These are phyloP conservation scores for Beauveria australis DNA, from an alignment of 2,329 filamentous ascomycete species.

Conservation along the genomic window DNA sequence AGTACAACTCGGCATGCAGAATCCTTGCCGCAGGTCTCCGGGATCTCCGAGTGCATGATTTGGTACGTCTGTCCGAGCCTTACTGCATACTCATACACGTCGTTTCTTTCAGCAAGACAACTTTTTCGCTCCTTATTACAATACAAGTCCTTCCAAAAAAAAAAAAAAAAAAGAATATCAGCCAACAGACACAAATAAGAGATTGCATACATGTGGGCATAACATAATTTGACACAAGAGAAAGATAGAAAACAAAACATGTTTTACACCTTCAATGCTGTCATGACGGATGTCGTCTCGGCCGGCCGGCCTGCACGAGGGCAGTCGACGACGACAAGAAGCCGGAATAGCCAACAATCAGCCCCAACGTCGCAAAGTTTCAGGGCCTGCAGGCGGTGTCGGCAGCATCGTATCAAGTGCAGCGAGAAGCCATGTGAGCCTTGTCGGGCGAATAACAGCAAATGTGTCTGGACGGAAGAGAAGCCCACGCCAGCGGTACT, in stretches of 20 bases:
- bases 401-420: not conserved
- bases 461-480: not conserved
- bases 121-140: too few species aligned
- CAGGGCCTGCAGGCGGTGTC: not conserved
- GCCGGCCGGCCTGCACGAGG: not conserved
- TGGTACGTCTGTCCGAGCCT: too few species aligned
- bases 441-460: not conserved
- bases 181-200: not conserved
- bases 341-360: not conserved
- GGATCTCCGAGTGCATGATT: too few species aligned
- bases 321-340: not conserved
- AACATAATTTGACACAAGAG: not conserved
- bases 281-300: not conserved
- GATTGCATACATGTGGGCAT: not conserved
- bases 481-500: not conserved
- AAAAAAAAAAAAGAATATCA: too few species aligned
- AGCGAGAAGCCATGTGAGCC: not conserved
- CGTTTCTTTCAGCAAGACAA: too few species aligned
- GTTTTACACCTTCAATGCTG: not conserved
- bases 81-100: too few species aligned
- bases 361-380: not conserved
- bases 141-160: too few species aligned
- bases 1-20: too few species aligned
- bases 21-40: too few species aligned
- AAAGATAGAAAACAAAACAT: not conserved